phyloP scores from a whole-genome alignment of 2,329 filamentous ascomycete genomes.

The Tolypocladium guangdongense region DNA sequence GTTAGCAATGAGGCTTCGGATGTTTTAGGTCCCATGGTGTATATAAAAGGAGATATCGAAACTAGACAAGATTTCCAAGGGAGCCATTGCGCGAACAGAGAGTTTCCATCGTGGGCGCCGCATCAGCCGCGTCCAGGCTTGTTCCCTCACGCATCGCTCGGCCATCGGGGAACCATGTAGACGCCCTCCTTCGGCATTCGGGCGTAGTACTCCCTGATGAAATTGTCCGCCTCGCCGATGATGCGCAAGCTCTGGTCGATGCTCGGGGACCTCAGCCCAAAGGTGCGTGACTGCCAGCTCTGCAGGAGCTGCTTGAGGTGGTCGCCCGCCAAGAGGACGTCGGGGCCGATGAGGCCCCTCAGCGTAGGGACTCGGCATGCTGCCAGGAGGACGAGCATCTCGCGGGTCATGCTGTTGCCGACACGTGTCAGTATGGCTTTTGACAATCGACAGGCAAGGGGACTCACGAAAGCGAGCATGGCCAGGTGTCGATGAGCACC shows the following conservation, averaged over 20 bases:
- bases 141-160: not conserved
- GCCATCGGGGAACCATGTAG: not conserved
- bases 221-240: constrained; percentile 31
- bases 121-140: not conserved
- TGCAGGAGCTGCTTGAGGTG: constrained; percentile 29
- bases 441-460: not conserved
- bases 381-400: constrained; percentile 36
- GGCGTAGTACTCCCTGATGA: constrained; percentile 25
- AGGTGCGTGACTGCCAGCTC: constrained; percentile 29
- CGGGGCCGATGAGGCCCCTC: constrained; percentile 23
- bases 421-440: not conserved
- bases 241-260: constrained; percentile 34
- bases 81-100: no score
- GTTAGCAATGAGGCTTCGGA: no score
- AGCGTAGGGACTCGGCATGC: constrained; percentile 29
- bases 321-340: constrained; percentile 26
- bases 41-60: no score
- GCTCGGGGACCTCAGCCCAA: constrained; percentile 30
- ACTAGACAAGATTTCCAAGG: no score
- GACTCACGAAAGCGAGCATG: constrained; percentile 40
- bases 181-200: constrained; percentile 1
- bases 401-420: constrained; percentile 31
- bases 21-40: no score
- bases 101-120: not conserved
- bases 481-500: constrained; percentile 42